A percentile compares a stretch with the other conserved stretches of the same genome.
Evolutionary conservation across 2,329 filamentous ascomycete species (phyloP).

Genomic region (Fusarium newnesense): DNA sequence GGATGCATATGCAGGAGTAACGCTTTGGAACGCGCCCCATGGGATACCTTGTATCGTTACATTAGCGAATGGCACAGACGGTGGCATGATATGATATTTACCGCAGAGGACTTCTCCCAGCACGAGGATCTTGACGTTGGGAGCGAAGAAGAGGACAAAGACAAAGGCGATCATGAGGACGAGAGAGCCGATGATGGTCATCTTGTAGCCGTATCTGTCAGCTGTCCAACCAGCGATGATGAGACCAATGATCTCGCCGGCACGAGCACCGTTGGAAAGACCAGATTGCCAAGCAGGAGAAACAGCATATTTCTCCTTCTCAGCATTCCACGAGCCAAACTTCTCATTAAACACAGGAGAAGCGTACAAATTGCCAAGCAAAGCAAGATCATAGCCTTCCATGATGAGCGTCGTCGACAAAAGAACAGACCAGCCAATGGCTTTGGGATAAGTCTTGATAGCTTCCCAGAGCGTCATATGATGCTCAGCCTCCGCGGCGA

Average conservation of each 20-base stretch:
- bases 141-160: conserved; percentile 64
- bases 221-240: conserved; percentile 63
- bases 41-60: conserved; percentile 55
- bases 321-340: conserved; percentile 54
- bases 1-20: conserved; percentile 64
- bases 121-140: conserved; percentile 57
- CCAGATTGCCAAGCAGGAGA: conserved; percentile 68
- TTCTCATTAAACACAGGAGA: conserved; percentile 57
- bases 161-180: conserved; percentile 60
- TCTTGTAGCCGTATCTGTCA: conserved; percentile 62
- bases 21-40: conserved; percentile 63
- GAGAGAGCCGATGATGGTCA: conserved; percentile 60
- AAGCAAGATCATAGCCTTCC: conserved; percentile 63
- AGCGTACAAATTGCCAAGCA: conserved; percentile 61
- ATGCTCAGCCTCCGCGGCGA: conserved; percentile 54
- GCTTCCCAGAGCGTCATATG: conserved; percentile 54
- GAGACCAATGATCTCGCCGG: conserved; percentile 66
- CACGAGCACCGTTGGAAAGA: conserved; percentile 62
- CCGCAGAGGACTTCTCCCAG: conserved; percentile 59
- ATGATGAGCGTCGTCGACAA: conserved; percentile 60
- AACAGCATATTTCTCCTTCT: conserved; percentile 56
- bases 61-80: conserved; percentile 9
- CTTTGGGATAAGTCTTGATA: conserved; percentile 57
- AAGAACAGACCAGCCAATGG: conserved; percentile 59
- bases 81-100: conserved; percentile 20